Evolutionary conservation across 2,329 filamentous ascomycete species (phyloP).

Genomic region (Curvularia sp.): DNA sequence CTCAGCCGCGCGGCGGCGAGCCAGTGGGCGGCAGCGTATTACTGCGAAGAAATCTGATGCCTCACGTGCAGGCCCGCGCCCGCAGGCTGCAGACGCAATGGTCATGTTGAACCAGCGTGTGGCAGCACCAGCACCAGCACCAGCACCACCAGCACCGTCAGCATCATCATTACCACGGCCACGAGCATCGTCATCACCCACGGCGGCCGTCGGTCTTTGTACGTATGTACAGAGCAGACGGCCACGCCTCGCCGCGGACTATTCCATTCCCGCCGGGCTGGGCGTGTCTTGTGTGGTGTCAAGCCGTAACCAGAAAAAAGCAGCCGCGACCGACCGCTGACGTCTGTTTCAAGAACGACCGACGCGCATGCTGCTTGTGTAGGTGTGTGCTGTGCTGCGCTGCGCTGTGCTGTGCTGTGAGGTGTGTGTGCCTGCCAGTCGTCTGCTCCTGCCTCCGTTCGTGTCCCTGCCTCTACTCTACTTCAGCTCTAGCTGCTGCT

Average conservation of each 20-base stretch:
- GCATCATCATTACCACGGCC: not conserved
- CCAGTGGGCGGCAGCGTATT: conserved; percentile 26
- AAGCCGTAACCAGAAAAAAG: conserved; percentile 2
- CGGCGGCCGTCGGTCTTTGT: not conserved
- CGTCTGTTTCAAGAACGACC: conserved; percentile 33
- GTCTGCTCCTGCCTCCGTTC: not conserved
- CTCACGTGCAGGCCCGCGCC: conserved; percentile 31
- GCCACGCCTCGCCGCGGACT: not conserved
- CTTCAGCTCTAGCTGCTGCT: not conserved
- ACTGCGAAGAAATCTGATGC: conserved; percentile 28
- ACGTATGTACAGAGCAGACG: too few species aligned
- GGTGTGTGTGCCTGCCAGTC: not conserved
- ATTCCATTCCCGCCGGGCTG: not conserved
- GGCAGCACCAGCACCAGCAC: not conserved
- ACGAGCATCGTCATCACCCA: not conserved
- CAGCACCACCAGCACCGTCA: not conserved
- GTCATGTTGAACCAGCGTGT: conserved; percentile 12
- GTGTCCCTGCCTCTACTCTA: not conserved
- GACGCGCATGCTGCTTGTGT: conserved; percentile 22
- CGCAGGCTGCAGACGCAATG: conserved; percentile 16
- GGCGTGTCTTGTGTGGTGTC: conserved; percentile 7
- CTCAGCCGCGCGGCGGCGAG: conserved; percentile 34
- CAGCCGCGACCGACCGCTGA: conserved; percentile 30
- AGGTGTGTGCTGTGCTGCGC: not conserved
- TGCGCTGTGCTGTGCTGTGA: too few species aligned